Conservation (phyloP, 1,139 yeast genomes). For the Pichia sp. region DNA sequence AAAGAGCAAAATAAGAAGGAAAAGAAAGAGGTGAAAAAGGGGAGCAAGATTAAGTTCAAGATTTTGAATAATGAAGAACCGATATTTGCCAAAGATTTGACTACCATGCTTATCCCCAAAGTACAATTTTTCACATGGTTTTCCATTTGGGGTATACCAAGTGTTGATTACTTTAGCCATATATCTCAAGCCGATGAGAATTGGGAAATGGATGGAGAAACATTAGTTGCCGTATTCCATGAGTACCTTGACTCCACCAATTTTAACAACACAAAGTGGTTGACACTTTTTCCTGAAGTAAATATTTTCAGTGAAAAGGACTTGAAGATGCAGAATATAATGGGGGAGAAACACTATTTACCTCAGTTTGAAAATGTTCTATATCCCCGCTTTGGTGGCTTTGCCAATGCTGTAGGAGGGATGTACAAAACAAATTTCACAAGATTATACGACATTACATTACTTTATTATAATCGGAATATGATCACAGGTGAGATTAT, state of each 20-base stretch:
- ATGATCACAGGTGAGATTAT: constrained; percentile 5
- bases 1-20: constrained; percentile 2
- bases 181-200: constrained; percentile 51
- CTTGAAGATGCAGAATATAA: constrained; percentile 39
- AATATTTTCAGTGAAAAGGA: constrained; percentile 50
- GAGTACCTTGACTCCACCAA: constrained; percentile 12
- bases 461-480: constrained; percentile 33
- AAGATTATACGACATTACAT: constrained; percentile 46
- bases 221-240: constrained; percentile 22
- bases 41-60: constrained; percentile 6
- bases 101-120: constrained; percentile 31
- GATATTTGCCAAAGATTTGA: constrained; percentile 21
- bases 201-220: constrained; percentile 46
- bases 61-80: constrained; percentile 7
- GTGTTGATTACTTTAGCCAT: constrained; percentile 34
- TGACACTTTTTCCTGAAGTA: constrained; percentile 66
- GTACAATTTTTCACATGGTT: constrained; percentile 58
- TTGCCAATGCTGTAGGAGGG: constrained; percentile 41
- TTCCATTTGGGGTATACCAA: constrained; percentile 49
- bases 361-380: constrained; percentile 47
- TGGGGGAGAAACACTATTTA: constrained; percentile 44
- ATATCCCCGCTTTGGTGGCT: constrained; percentile 60
- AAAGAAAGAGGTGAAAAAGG: constrained; percentile 7
- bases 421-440: constrained; percentile 35
- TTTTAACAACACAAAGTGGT: constrained; percentile 39